Conservation (phyloP, 2,329 filamentous ascomycete genomes). For the Coleophoma crateriformis region DNA sequence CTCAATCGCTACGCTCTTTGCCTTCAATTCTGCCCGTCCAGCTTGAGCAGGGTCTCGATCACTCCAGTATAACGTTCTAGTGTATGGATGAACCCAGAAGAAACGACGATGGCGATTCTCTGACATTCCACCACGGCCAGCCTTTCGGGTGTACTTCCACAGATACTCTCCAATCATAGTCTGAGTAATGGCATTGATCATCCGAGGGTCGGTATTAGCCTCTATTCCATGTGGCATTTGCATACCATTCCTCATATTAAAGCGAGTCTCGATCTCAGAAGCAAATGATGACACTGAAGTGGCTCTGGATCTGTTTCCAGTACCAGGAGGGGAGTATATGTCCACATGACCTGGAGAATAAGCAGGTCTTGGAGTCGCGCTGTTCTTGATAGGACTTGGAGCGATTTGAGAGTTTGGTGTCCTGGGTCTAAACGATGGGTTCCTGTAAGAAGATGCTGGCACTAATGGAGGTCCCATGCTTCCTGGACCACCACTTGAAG, state of each 20-base stretch:
- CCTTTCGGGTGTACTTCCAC: conserved; percentile 97
- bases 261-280: conserved; percentile 86
- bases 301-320: conserved; percentile 49
- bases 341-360: conserved; percentile 40
- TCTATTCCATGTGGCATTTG: conserved; percentile 54
- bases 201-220: conserved; percentile 80
- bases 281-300: conserved; percentile 94
- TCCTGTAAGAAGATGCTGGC: conserved; percentile 64
- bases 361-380: conserved; percentile 50
- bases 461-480: conserved; percentile 80
- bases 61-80: conserved; percentile 94
- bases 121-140: conserved; percentile 83
- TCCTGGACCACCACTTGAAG: conserved; percentile 30
- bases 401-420: conserved; percentile 50
- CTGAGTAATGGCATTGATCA: conserved; percentile 98
- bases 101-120: conserved; percentile 88
- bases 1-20: conserved; percentile 92
- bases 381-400: conserved; percentile 42
- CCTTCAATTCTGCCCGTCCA: conserved; percentile 67
- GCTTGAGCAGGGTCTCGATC: conserved; percentile 78
- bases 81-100: conserved; percentile 99
- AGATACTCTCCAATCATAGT: conserved; percentile 99
- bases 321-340: conserved; percentile 39
- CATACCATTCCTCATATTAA: conserved; percentile 66
- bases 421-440: conserved; percentile 43